Percentiles rank a stretch among this genome's conserved stretches.
These are phyloP conservation scores for Phascolomyces articulosus DNA, from an alignment of 371 early-diverging fungal genomes.

Conservation along the genomic window DNA sequence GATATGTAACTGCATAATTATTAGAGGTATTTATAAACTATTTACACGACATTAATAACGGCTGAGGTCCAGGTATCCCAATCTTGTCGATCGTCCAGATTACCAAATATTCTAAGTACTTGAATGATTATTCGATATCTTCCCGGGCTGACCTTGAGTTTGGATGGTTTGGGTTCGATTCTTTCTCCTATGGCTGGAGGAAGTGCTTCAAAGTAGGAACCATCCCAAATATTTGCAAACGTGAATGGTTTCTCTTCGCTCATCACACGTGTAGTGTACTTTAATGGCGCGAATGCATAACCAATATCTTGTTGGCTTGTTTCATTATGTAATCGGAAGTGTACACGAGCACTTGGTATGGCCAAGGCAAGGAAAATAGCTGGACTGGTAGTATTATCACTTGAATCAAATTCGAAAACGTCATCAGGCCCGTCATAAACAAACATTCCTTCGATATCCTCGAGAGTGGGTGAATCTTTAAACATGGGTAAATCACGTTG, in stretches of 20 bases:
- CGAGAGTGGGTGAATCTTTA: constrained; percentile 25
- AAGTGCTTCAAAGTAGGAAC: constrained; percentile 4
- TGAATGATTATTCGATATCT: constrained; percentile 6
- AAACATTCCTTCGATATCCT: not conserved
- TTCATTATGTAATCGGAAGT: no score
- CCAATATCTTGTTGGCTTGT: no score
- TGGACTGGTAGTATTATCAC: no score
- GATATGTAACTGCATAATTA: not conserved
- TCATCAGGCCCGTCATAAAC: constrained; percentile 10
- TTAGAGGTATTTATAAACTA: not conserved
- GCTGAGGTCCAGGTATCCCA: constrained; percentile 19
- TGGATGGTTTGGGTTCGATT: not conserved
- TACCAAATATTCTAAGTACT: constrained; percentile 15
- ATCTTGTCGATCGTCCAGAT: not conserved
- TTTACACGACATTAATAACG: constrained; percentile 17
- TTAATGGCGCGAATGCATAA: no score
- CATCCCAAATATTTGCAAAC: constrained; percentile 14
- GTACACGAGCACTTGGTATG: no score
- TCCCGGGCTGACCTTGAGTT: constrained; percentile 8
- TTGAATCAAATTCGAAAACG: constrained; percentile 9
- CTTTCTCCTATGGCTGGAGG: constrained; percentile 14
- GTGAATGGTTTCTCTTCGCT: not conserved
- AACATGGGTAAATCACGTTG: constrained; percentile 44
- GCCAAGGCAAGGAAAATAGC: no score
- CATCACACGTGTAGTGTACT: no score